phyloP scores from a whole-genome alignment of 2,329 filamentous ascomycete genomes.

The Dendrostoma leiphaemia region DNA sequence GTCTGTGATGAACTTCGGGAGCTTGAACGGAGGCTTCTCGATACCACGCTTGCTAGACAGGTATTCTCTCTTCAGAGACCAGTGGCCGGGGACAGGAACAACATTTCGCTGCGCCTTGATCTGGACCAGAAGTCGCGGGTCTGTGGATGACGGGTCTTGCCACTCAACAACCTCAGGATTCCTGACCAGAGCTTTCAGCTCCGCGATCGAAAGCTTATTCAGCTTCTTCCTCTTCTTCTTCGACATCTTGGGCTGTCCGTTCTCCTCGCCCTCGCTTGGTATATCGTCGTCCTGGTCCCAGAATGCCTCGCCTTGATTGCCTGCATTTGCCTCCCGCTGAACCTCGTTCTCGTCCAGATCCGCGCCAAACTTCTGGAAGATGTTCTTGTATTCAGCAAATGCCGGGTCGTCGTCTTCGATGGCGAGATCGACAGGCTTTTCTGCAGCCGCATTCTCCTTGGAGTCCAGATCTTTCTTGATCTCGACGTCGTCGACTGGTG shows the following conservation, averaged over 20 bases:
- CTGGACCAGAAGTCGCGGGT: slow-evolving; percentile 85
- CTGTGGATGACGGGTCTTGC: slow-evolving; percentile 90
- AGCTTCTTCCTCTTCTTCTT: slow-evolving; percentile 94
- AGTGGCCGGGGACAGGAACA: slow-evolving; percentile 89
- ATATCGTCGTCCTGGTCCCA: slow-evolving; percentile 84
- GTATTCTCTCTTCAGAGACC: slow-evolving; percentile 96
- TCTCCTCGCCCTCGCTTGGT: slow-evolving; percentile 77
- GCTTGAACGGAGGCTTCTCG: slow-evolving; percentile 87
- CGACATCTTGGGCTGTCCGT: slow-evolving; percentile 68
- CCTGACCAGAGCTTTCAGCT: slow-evolving; percentile 86
- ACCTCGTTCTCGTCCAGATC: slow-evolving; percentile 60
- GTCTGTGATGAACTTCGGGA: slow-evolving; percentile 96
- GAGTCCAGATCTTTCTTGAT: slow-evolving; percentile 39
- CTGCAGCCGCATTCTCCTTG: slow-evolving; percentile 33
- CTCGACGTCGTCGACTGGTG: slow-evolving; percentile 35
- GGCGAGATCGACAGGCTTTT: slow-evolving; percentile 45
- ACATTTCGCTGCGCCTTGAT: slow-evolving; percentile 96
- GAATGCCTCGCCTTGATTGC: slow-evolving; percentile 81
- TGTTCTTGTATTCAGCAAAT: slow-evolving; percentile 78
- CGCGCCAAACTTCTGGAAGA: slow-evolving; percentile 78
- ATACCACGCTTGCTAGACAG: slow-evolving; percentile 95
- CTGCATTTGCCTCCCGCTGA: slow-evolving; percentile 62
- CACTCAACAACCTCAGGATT: slow-evolving; percentile 96
- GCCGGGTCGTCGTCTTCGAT: slow-evolving; percentile 70
- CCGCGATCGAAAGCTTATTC: slow-evolving; percentile 90